Evolutionary conservation across 83 land plant species (phyloP), one percentile per base, ranked within the genome.

Genomic region (Picea abies): DNA sequence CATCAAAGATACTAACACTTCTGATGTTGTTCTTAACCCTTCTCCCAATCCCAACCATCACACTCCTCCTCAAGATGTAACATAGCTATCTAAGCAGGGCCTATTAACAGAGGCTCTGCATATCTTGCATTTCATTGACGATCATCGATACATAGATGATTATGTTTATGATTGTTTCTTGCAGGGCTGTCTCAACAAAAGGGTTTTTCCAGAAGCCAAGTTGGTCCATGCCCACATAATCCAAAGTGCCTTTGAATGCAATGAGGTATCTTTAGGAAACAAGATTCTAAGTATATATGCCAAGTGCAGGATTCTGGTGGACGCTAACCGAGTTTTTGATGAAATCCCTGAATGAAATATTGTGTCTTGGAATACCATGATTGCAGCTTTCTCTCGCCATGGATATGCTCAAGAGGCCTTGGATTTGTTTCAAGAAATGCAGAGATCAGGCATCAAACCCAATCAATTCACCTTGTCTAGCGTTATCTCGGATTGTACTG

Each of bases 311-410:
- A 62, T 15, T 32, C 26, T 82, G 5, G 89, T 81, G 19, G 78
- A 76, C 70, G 86, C 89, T 16, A 23, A 71, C 58, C 79, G 41
- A 19, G 79, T 87, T 14, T 87, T 87, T 79, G 86, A 87, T 79
- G 61, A 73, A 23, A 79, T n/a, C 25, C 44, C 78, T 76, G 14
- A 76, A 41, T 17, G 60, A 19, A 49, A 76, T 47, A n/a, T 47
- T 0, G 78, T 76, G 16, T 76, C 78, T 37, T 76, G 78, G 78
- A 76, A 17, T 76, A 23, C 78, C 37, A 76, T 76, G 23, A 76
- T 76, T 8, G 22, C 22, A 39, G 78, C 49, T 16, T 49, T 47
- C 20, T 41, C 26, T 3, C 49, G 22, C 49, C 56, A 47, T 20
- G 78, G 78, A 8, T 23, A 47, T 5, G 52, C 14, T 15, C 16